Conservation (phyloP, 2,329 filamentous ascomycete genomes). For the Fusarium sp. region DNA sequence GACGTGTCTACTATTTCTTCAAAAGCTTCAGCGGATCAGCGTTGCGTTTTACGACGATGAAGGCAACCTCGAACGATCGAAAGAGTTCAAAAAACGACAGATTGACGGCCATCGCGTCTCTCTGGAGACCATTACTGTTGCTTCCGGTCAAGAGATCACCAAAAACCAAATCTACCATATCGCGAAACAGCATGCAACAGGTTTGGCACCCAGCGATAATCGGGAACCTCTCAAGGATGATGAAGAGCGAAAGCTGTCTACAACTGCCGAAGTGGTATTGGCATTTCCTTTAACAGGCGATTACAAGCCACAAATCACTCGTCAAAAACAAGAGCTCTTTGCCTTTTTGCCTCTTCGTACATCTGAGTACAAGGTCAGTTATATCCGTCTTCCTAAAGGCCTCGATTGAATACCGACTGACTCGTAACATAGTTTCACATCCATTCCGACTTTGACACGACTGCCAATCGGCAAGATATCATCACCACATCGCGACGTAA, state of each 20-base stretch:
- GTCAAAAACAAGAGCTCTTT: conserved; percentile 23
- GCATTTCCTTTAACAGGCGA: conserved; percentile 24
- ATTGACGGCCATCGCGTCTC: conserved; percentile 7
- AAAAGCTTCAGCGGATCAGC: conserved; percentile 14
- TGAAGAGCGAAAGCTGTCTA: neutral
- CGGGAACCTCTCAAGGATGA: conserved; percentile 8
- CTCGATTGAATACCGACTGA: too few relatives aligned
- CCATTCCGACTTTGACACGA: conserved; percentile 32
- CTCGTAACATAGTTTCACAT: conserved; percentile 28
- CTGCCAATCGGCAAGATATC: conserved; percentile 27
- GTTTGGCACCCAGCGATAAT: conserved; percentile 22
- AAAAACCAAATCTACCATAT: conserved; percentile 25
- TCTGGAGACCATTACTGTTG: conserved; percentile 2
- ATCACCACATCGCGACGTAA: conserved; percentile 24
- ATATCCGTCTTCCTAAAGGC: too few relatives aligned
- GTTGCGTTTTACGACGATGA: conserved; percentile 10
- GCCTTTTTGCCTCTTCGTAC: conserved; percentile 21
- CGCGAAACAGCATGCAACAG: neutral
- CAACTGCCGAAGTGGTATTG: conserved; percentile 26
- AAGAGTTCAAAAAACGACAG: conserved; percentile 6
- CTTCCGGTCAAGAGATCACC: accelerated
- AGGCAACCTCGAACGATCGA: neutral
- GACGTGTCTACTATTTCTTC: conserved; percentile 25
- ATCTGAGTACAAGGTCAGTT: conserved; percentile 18
- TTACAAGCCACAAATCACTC: neutral